phyloP scores from a whole-genome alignment of 306 rosid genomes.

The Corylus americana region DNA sequence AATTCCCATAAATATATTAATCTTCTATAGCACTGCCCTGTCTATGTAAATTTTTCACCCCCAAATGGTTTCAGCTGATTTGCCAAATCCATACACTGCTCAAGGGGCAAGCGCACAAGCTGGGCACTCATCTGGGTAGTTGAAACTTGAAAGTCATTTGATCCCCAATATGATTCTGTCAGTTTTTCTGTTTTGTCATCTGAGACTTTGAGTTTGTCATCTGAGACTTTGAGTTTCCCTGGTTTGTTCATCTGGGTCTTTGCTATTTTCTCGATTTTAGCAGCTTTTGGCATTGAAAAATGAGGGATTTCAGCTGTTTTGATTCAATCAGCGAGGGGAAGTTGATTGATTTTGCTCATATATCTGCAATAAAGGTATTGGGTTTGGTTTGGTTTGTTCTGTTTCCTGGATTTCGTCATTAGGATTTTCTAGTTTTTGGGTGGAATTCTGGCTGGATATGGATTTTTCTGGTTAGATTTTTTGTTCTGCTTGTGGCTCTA shows the following conservation, averaged over 20 bases:
- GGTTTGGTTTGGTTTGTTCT: constrained; percentile 20
- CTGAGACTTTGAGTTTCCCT: constrained; percentile 19
- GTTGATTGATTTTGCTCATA: neutral
- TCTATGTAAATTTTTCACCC: no score
- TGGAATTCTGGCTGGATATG: constrained; percentile 16
- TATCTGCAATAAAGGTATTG: neutral
- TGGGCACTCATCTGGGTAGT: constrained; percentile 40
- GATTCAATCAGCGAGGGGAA: neutral
- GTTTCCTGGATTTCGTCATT: constrained; percentile 23
- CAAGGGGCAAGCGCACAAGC: neutral
- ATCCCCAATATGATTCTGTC: constrained; percentile 28
- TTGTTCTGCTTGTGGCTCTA: neutral
- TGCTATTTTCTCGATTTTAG: neutral
- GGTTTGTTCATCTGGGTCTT: constrained; percentile 27
- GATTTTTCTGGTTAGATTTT: constrained; percentile 5
- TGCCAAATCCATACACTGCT: neutral
- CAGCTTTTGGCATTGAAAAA: constrained; percentile 16
- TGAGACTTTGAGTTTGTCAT: constrained; percentile 17
- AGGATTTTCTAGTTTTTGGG: neutral
- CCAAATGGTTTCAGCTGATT: no score
- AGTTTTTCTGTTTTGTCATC: constrained; percentile 18
- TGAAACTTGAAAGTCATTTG: constrained; percentile 33
- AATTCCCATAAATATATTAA: no score
- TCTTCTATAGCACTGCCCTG: no score
- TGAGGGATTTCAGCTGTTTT: constrained; percentile 13